Conservation (phyloP, 768 basidiomycete species). For the Sarcodon aspratus region DNA sequence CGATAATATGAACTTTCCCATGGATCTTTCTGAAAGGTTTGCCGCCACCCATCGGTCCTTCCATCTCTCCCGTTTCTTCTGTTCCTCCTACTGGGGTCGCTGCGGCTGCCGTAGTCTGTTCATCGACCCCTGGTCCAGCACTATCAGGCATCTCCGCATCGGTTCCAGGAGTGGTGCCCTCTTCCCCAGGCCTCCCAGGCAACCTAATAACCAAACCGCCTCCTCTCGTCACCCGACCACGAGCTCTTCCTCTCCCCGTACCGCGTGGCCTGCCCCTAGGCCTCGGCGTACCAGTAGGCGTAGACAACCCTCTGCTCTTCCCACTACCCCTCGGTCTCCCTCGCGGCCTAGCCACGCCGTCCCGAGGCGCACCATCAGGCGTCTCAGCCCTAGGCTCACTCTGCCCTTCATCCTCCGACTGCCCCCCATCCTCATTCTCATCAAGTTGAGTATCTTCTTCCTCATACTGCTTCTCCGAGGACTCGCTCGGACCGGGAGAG, state of each 20-base stretch:
- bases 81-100: slow-evolving; percentile 7
- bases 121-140: slow-evolving; percentile 24
- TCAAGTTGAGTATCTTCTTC: slow-evolving; percentile 1
- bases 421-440: slow-evolving; percentile 1
- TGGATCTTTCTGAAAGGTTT: slow-evolving; percentile 68
- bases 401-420: slow-evolving; percentile 1
- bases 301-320: slow-evolving; percentile 7
- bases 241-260: slow-evolving; percentile 16
- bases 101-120: slow-evolving; percentile 10
- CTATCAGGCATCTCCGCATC: slow-evolving; percentile 18
- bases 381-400: slow-evolving; percentile 5
- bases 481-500: neutral
- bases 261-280: slow-evolving; percentile 16
- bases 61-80: slow-evolving; percentile 22
- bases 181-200: slow-evolving; percentile 25
- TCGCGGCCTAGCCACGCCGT: slow-evolving; percentile 7
- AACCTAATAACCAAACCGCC: slow-evolving; percentile 11
- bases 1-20: slow-evolving; percentile 65
- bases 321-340: slow-evolving; percentile 17
- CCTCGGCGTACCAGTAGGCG: slow-evolving; percentile 12
- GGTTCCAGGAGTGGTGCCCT: slow-evolving; percentile 13
- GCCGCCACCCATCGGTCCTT: slow-evolving; percentile 26
- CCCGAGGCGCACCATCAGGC: slow-evolving; percentile 9
- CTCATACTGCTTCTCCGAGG: slow-evolving; percentile 1
- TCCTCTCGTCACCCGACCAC: slow-evolving; percentile 12